Conservation (phyloP, 768 basidiomycete species). For the Podaxis sp. region DNA sequence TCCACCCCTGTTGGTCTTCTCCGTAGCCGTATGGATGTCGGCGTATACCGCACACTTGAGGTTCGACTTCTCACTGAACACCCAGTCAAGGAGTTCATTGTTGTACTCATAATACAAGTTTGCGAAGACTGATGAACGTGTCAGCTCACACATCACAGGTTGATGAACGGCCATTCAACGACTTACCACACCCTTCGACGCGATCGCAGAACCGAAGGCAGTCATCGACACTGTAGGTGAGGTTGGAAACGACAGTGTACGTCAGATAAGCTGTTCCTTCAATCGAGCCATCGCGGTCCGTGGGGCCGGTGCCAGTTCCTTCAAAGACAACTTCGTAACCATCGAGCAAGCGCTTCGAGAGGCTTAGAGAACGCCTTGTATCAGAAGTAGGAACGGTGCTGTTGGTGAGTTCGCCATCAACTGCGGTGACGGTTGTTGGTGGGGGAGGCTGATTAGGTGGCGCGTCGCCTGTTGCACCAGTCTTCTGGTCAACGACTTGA, state of each 20-base stretch:
- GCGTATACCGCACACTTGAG: conserved; percentile 49
- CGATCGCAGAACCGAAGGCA: conserved; percentile 42
- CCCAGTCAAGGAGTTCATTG: conserved; percentile 40
- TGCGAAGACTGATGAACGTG: conserved; percentile 38
- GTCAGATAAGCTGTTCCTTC: conserved; percentile 51
- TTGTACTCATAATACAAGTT: conserved; percentile 53
- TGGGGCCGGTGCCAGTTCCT: conserved; percentile 34
- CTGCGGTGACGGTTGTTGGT: conserved; percentile 40
- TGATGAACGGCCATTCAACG: not conserved
- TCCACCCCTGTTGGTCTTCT: conserved; percentile 47
- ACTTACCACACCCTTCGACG: conserved; percentile 42
- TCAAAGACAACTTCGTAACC: conserved; percentile 40
- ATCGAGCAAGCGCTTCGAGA: conserved; percentile 23
- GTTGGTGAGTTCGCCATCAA: conserved; percentile 40
- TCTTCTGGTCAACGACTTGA: conserved; percentile 38
- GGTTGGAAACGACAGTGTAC: conserved; percentile 43
- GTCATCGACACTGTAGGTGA: conserved; percentile 44
- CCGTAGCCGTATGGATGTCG: conserved; percentile 40
- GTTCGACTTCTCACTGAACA: conserved; percentile 39
- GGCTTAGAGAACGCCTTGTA: conserved; percentile 17
- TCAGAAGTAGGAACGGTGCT: conserved; percentile 16
- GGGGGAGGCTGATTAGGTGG: conserved; percentile 36
- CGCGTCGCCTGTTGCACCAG: conserved; percentile 27
- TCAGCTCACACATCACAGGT: not conserved
- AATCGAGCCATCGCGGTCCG: conserved; percentile 42